These are phyloP conservation scores for Didymella segeticola DNA, from an alignment of 2,329 filamentous ascomycete species.

Conservation along the genomic window DNA sequence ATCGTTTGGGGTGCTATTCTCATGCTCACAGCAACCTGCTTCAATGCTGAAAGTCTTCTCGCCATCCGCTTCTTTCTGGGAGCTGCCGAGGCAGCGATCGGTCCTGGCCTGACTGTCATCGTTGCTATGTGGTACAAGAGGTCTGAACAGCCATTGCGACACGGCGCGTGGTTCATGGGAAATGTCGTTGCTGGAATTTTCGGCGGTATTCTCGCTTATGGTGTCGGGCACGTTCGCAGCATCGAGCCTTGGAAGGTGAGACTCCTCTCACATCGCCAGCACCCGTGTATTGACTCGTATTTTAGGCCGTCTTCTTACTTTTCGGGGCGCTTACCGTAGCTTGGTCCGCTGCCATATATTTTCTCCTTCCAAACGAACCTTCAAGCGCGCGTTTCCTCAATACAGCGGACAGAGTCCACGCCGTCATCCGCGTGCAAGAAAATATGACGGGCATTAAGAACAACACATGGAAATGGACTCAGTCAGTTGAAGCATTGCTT, in stretches of 20 bases:
- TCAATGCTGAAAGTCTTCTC: constrained; percentile 57
- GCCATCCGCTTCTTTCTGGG: constrained; percentile 59
- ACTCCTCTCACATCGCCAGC: constrained; percentile 22
- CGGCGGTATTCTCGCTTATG: constrained; percentile 63
- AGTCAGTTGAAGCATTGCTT: constrained; percentile 53
- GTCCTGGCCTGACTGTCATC: constrained; percentile 67
- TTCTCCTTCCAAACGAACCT: constrained; percentile 60
- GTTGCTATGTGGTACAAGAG: constrained; percentile 71
- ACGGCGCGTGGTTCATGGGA: constrained; percentile 49
- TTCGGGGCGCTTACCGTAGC: constrained; percentile 47
- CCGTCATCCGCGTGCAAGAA: constrained; percentile 49
- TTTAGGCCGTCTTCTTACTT: constrained; percentile 62
- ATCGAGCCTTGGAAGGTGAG: constrained; percentile 33
- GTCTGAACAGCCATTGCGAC: constrained; percentile 65
- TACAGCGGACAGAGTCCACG: constrained; percentile 19
- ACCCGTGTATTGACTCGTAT: not conserved
- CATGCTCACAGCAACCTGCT: constrained; percentile 52
- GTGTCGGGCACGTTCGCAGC: constrained; percentile 58
- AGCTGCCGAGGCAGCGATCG: constrained; percentile 53
- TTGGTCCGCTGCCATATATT: constrained; percentile 51
- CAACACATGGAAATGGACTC: constrained; percentile 53
- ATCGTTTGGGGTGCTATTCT: constrained; percentile 51
- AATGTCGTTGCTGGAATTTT: constrained; percentile 62
- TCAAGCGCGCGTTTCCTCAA: constrained; percentile 23
- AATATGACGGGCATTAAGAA: constrained; percentile 59